These are phyloP conservation scores for Colletotrichum ledebouriae DNA, from an alignment of 2,329 filamentous ascomycete genomes.

Conservation along the genomic window DNA sequence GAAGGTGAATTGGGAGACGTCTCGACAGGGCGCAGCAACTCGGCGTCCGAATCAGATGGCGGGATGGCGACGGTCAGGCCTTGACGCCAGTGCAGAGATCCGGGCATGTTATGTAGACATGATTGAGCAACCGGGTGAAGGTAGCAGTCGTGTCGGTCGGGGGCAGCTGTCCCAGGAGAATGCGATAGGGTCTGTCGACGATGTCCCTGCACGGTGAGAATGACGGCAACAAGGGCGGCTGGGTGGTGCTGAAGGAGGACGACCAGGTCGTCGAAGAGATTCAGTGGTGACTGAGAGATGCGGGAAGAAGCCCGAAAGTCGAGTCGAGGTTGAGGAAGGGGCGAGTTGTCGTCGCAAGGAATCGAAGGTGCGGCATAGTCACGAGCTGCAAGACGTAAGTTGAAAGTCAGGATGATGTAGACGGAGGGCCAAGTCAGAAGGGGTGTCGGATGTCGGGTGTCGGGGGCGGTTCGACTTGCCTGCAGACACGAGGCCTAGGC, in stretches of 20 bases:
- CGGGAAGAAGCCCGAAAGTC: conserved; percentile 1
- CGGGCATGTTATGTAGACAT: background rate
- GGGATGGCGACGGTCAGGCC: conserved; percentile 4
- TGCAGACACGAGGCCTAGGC: conserved; percentile 1
- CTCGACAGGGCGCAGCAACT: background rate
- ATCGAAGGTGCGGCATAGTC: background rate
- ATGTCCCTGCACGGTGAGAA: conserved; percentile 1
- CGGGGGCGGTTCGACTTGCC: conserved; percentile 2
- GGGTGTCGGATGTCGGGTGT: background rate
- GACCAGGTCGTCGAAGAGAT: conserved; percentile 5
- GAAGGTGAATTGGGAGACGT: background rate
- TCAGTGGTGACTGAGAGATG: background rate
- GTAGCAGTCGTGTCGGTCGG: background rate
- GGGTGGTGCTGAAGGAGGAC: conserved; percentile 1
- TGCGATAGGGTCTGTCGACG: conserved; percentile 4
- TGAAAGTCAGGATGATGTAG: conserved; percentile 1
- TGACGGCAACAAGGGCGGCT: background rate
- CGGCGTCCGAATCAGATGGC: conserved; percentile 1
- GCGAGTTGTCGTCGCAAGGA: background rate
- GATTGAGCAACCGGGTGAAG: conserved; percentile 7
- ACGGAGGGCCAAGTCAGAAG: background rate
- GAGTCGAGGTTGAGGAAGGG: background rate
- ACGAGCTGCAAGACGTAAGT: conserved; percentile 1
- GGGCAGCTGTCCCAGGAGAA: conserved; percentile 5
- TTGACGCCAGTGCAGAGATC: conserved; percentile 9